phyloP scores from a whole-genome alignment of 177 flowering plant species.

The Vitis hybrid region DNA sequence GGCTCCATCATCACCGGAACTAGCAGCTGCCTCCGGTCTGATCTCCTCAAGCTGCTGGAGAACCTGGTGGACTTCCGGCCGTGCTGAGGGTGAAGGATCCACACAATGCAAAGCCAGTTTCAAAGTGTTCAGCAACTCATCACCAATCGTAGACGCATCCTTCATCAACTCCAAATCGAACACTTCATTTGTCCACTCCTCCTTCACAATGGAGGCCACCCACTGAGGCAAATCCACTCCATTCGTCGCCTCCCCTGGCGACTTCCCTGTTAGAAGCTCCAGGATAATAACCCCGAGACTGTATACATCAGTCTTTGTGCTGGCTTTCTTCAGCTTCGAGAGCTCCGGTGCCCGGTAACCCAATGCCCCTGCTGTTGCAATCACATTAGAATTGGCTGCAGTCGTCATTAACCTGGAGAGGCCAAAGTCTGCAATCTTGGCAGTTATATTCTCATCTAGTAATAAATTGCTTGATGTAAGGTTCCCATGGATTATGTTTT shows the following conservation, averaged over 20 bases:
- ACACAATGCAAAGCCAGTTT: slow-evolving; percentile 77
- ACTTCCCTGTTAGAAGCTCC: slow-evolving; percentile 71
- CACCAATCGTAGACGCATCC: slow-evolving; percentile 54
- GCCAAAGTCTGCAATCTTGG: slow-evolving; percentile 61
- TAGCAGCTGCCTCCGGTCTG: slow-evolving; percentile 32
- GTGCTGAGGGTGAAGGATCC: slow-evolving; percentile 59
- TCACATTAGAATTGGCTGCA: slow-evolving; percentile 55
- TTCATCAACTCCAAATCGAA: slow-evolving; percentile 61
- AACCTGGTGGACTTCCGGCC: slow-evolving; percentile 60
- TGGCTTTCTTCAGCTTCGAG: slow-evolving; percentile 62
- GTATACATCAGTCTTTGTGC: slow-evolving; percentile 62
- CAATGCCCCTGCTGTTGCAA: slow-evolving; percentile 58
- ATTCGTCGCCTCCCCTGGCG: slow-evolving; percentile 55
- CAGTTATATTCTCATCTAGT: slow-evolving; percentile 41
- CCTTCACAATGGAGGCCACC: slow-evolving; percentile 70
- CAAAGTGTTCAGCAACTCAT: slow-evolving; percentile 65
- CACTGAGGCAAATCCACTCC: slow-evolving; percentile 66
- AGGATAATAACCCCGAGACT: slow-evolving; percentile 68
- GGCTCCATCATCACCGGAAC: slow-evolving; percentile 39
- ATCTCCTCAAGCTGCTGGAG: slow-evolving; percentile 68
- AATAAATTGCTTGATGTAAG: slow-evolving; percentile 68
- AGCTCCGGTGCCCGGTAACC: slow-evolving; percentile 75
- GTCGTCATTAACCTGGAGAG: slow-evolving; percentile 64
- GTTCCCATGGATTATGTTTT: slow-evolving; percentile 67
- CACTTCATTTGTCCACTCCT: slow-evolving; percentile 72